Base-by-base conservation (phyloP, 441 rosid genomes). In the Hura crepitans region DNA sequence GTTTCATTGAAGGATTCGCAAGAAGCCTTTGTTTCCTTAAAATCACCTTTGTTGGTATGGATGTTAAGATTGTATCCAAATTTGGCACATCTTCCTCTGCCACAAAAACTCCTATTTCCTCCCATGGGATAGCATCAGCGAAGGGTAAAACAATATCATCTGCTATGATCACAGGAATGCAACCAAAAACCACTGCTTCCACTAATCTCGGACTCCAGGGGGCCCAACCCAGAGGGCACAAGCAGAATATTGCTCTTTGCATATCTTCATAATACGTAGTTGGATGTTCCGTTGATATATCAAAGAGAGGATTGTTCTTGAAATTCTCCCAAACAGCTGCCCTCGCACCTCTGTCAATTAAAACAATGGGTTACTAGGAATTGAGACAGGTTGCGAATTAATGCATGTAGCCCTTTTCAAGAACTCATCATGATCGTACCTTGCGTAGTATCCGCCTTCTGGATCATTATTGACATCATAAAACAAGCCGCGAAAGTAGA, bases 311-410 rank as follows among this genome's bases (percentile, higher is more conserved):
- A 71, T 93, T 91, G 84, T 89, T 83, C 83, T 91, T 93, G 83
- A 93, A 93, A 72, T 93, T 93, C 78, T 93, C 98, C 98, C 97
- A 93, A 20, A 93, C 98, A 23, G 97, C 98, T 50, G 98, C 96
- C 77, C 98, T 87, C 62, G 98, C 98, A 37, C 98, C 98, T 70
- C 98, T 93, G 82, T 71, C 56, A n/a, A 33, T 39, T 68, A 66
- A 55, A 70, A 65, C 59, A 18, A 74, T 77, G 75, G 39, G 57
- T 42, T 35, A 35, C 2, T 8, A 51, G 25, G 13, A 68, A 42
- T 62, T 27, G 56, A 57, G 31, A 27, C 43, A 2, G 18, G 6
- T 0, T 2, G 39, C 39, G 20, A 50, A 5, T 45, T 3, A 15
- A 6, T 47, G n/a, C n/a, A n/a, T n/a, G n/a, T n/a, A n/a, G n/a